These are phyloP conservation scores for Monsonia emarginata DNA, from an alignment of 441 rosid genomes.

Conservation along the genomic window DNA sequence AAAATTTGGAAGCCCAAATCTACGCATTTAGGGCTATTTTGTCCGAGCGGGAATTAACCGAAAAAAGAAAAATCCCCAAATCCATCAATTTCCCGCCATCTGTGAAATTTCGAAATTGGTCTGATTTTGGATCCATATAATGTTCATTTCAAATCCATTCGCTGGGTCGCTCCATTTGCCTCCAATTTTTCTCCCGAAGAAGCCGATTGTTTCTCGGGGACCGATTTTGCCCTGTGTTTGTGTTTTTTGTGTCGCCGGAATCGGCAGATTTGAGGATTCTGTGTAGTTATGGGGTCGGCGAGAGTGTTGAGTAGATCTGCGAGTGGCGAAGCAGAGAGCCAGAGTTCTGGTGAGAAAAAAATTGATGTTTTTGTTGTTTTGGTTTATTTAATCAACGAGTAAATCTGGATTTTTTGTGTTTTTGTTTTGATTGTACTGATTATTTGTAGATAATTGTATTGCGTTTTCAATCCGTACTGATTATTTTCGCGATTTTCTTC, in stretches of 20 bases:
- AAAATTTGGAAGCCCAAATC: not conserved
- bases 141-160: not conserved
- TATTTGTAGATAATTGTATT: not conserved
- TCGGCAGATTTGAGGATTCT: not conserved
- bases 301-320: not conserved
- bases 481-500: too few relatives aligned
- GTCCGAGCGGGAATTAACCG: not conserved
- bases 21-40: not conserved
- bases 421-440: not conserved
- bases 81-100: not conserved
- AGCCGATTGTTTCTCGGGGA: not conserved
- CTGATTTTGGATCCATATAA: not conserved
- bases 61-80: not conserved
- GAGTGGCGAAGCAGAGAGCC: not conserved
- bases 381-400: not conserved
- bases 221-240: not conserved
- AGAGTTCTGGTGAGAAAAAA: constrained; percentile 2
- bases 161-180: not conserved
- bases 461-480: too few relatives aligned
- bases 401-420: not conserved
- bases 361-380: not conserved
- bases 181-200: not conserved
- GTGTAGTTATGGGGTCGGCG: constrained; percentile 5
- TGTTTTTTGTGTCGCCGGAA: not conserved
- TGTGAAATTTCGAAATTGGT: not conserved